Base-by-base conservation (phyloP, 345 rosid genomes). In the Brassica nigra region DNA sequence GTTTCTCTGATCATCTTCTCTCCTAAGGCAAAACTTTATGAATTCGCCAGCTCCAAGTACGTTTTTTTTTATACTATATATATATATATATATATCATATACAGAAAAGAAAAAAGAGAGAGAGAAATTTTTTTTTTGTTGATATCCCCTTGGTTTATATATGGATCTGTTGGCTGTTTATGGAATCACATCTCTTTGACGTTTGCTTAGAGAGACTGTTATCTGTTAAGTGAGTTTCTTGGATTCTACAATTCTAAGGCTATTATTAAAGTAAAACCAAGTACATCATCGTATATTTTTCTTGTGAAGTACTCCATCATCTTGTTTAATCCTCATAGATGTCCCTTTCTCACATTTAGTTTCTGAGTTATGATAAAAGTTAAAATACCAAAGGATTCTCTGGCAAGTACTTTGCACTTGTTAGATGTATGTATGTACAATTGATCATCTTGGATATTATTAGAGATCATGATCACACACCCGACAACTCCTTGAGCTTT, bases 1-100 rank as follows among this genome's bases (percentile, higher is more conserved):
- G 91, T 90, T 79, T 91, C 92, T 42, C 86, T 90, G 2, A 76
- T 90, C 84, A 84, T 89, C 87, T 90, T 90, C 86, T 90, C 95
- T 58, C 86, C 90, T 8, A 83, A 90, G 71, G 95, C 92, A 55
- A 90, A 86, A 77, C 88, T 90, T 66, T 86, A 84, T 63, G 92
- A 90, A 78, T 90, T 88, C 52, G 86, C 95, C 16, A 89, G 83
- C 70, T 74, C 91, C 78, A 84, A 89, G 95, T 90, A 76, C 33
- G 74, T 76, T 69, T 6, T 39, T 1, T 9, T 11, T 20, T 42
- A 8, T 1, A 3, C 7, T 2, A 6, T 23, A 30, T 6, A 18
- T 18, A 18, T 18, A 18, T 18, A 31, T 7, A 49, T 18, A 70
- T 16, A 67, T 10, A 18, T 39, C 59, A 5, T 58, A 61, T 54